phyloP scores from a whole-genome alignment of 176 grass and related monocot species.

The Tillandsia fasciculata region DNA sequence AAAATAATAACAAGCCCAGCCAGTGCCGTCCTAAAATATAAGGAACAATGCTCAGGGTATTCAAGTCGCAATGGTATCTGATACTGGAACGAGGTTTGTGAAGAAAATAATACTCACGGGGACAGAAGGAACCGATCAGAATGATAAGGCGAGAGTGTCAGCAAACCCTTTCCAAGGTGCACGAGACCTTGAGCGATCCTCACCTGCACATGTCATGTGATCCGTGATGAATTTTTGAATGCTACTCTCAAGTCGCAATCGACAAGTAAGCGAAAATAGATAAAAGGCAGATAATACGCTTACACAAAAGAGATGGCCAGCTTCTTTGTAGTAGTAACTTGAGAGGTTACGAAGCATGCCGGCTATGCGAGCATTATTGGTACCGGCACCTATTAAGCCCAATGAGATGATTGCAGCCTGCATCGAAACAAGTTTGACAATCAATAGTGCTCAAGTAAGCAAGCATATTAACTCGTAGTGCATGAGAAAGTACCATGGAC shows the following conservation, averaged over 20 bases:
- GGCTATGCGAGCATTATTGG: conserved; percentile 97
- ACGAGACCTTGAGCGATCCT: conserved; percentile 97
- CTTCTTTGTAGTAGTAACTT: conserved; percentile 99
- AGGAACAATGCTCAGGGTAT: neutral
- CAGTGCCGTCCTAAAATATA: conserved; percentile 60
- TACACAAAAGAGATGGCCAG: conserved; percentile 97
- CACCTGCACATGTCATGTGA: conserved; percentile 47
- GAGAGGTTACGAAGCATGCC: conserved; percentile 96
- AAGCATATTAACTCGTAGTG: neutral
- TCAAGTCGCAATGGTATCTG: neutral
- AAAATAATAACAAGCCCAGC: conserved; percentile 88
- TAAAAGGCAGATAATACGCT: conserved; percentile 11
- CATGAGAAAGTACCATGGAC: conserved; percentile 49
- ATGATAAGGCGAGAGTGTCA: conserved; percentile 95
- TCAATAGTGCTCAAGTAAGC: neutral
- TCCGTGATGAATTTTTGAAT: conserved; percentile 11
- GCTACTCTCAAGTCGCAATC: neutral
- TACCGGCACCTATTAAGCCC: conserved; percentile 93
- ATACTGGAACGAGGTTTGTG: too few relatives aligned
- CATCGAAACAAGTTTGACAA: conserved; percentile 12
- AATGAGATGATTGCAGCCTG: conserved; percentile 87
- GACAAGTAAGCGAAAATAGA: neutral
- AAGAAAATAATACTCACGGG: conserved; percentile 49
- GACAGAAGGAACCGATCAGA: conserved; percentile 93
- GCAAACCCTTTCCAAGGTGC: conserved; percentile 91